A percentile compares a stretch with the other conserved stretches of the same genome.
Evolutionary conservation across 2,329 filamentous ascomycete species (phyloP).

Genomic region (Rachicladosporium sp.): DNA sequence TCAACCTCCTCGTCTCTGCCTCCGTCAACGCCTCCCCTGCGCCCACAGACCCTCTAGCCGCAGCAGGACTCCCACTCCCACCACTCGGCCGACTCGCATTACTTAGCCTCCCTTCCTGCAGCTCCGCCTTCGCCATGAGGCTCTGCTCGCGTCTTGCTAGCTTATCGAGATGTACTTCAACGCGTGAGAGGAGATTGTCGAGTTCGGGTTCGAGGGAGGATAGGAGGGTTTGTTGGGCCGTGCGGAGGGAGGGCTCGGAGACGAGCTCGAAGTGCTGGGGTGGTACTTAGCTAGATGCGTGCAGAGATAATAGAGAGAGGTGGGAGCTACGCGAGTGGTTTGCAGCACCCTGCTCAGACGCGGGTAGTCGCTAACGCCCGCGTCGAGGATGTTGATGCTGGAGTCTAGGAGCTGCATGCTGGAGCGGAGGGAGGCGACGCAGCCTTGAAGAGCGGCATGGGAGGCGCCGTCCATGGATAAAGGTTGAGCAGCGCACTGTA

Average conservation of each 20-base stretch:
- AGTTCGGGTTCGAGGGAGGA: constrained; percentile 87
- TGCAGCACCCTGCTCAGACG: constrained; percentile 51
- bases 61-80: constrained; percentile 1
- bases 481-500: too few relatives aligned
- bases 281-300: neutral
- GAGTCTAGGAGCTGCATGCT: constrained; percentile 51
- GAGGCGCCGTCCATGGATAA: constrained; percentile 16
- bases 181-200: constrained; percentile 62
- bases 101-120: constrained; percentile 62
- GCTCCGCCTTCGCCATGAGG: constrained; percentile 67
- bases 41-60: constrained; percentile 3
- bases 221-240: constrained; percentile 71
- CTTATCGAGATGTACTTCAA: constrained; percentile 72
- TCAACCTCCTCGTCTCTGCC: constrained; percentile 46
- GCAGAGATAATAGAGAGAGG: too few relatives aligned
- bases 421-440: constrained; percentile 47
- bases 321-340: constrained; percentile 42
- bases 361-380: constrained; percentile 51
- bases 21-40: constrained; percentile 24
- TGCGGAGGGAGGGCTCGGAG: constrained; percentile 67
- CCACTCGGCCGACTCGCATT: constrained; percentile 18
- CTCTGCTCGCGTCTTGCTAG: constrained; percentile 72
- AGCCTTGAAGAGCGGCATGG: constrained; percentile 39
- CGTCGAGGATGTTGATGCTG: constrained; percentile 50
- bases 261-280: constrained; percentile 81